Evolutionary conservation across 352 stramenopile genomes (phyloP).

Genomic region (Globisporangium ultimum): DNA sequence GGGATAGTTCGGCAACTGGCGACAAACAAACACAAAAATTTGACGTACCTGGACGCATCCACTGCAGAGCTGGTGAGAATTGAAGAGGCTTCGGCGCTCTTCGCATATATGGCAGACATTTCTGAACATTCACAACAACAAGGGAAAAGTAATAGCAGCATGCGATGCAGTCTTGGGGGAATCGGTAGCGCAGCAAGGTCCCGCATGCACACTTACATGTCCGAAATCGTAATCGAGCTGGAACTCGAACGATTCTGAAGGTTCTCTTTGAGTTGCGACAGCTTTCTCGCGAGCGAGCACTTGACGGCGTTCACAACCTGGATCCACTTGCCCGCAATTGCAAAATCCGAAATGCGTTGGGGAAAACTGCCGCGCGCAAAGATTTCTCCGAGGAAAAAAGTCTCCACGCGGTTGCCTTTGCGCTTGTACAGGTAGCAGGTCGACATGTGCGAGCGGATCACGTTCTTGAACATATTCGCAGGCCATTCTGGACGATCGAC

Average conservation of each 20-base stretch:
- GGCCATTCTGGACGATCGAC: slow-evolving; percentile 27
- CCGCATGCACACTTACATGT: background rate
- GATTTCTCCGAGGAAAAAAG: slow-evolving; percentile 32
- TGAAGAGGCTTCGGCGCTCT: slow-evolving; percentile 2
- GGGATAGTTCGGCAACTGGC: no score
- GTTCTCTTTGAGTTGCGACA: slow-evolving; percentile 6
- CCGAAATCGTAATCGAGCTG: slow-evolving; percentile 6
- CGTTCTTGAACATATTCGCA: slow-evolving; percentile 19
- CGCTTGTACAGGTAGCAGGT: slow-evolving; percentile 33
- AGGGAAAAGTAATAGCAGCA: no score
- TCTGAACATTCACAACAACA: slow-evolving; percentile 15
- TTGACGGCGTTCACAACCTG: slow-evolving; percentile 15
- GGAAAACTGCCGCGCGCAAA: slow-evolving; percentile 22
- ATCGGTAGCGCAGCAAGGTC: no score
- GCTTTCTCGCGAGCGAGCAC: slow-evolving; percentile 5
- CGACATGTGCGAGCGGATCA: slow-evolving; percentile 22
- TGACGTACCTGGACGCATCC: slow-evolving; percentile 28
- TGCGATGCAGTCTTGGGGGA: no score
- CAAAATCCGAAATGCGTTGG: slow-evolving; percentile 29
- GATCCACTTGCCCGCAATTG: slow-evolving; percentile 31
- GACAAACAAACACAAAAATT: background rate
- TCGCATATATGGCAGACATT: slow-evolving; percentile 7
- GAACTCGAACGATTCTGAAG: slow-evolving; percentile 22
- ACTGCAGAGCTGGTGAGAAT: slow-evolving; percentile 10
- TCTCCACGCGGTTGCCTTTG: slow-evolving; percentile 13